phyloP scores from a whole-genome alignment of 2,329 filamentous ascomycete genomes.

The Akanthomyces lecanii region DNA sequence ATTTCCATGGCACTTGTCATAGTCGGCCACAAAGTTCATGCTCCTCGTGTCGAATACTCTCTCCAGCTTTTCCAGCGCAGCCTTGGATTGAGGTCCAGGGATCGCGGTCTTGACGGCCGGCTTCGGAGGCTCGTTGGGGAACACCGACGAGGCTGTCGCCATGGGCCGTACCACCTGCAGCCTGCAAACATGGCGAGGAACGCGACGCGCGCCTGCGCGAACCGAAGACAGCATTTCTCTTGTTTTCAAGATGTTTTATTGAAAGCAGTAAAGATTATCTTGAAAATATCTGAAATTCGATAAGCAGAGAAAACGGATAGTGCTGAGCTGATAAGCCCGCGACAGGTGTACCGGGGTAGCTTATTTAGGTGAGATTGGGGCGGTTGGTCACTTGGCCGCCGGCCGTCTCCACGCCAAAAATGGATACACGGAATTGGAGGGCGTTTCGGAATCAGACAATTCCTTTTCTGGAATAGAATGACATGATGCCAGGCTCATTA shows the following conservation, averaged over 20 bases:
- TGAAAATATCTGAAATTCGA: neutral
- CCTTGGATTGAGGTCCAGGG: slow-evolving; percentile 71
- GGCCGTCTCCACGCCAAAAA: slow-evolving; percentile 12
- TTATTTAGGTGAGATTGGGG: slow-evolving; percentile 6
- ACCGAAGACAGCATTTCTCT: slow-evolving; percentile 9
- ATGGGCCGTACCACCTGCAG: slow-evolving; percentile 6
- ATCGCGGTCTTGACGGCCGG: slow-evolving; percentile 58
- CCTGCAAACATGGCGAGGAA: neutral
- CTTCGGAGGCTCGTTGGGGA: slow-evolving; percentile 47
- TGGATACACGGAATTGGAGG: slow-evolving; percentile 6
- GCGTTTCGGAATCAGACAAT: neutral
- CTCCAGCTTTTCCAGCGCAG: slow-evolving; percentile 65
- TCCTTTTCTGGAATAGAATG: neutral
- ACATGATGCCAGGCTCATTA: neutral
- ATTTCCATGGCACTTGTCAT: slow-evolving; percentile 71
- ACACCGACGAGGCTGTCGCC: slow-evolving; percentile 33
- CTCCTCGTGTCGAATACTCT: slow-evolving; percentile 81
- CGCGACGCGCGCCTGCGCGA: slow-evolving; percentile 9
- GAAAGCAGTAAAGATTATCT: neutral
- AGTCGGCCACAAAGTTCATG: slow-evolving; percentile 78
- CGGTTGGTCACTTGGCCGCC: slow-evolving; percentile 4
- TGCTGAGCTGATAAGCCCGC: neutral
- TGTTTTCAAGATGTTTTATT: neutral
- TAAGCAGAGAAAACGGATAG: neutral
- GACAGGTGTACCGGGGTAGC: neutral